Evolutionary conservation across 2,329 filamentous ascomycete species (phyloP), one percentile per base, ranked within the genome.

Genomic region (Penicillium crustosum): DNA sequence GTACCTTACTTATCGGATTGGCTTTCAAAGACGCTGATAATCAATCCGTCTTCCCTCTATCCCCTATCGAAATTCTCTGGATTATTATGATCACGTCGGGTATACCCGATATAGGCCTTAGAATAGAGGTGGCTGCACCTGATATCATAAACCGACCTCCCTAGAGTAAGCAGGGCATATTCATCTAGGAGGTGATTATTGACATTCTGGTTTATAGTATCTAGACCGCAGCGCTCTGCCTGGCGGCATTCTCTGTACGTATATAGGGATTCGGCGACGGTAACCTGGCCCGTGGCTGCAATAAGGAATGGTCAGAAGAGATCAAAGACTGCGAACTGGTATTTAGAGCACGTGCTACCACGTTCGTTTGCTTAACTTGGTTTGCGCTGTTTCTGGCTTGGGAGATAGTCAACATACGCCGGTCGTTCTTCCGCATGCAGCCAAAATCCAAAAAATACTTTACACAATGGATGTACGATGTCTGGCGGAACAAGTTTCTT

Each of bases 11-110:
- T 6, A 25, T 25, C 3, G 23, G 23, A 25, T 25, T 25, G 4
- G 23, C 23, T 4, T 25, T 25, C 23, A 25, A 25, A 25, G 23
- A 25, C 4, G 23, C 23, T 25, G 23, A 25, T 25, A 25, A 25
- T 25, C 23, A 25, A 1, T 25, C 23, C 23, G 23, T 25, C 23
- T 25, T 25, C 23, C 23, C 23, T 5, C 4, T 25, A 41, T 86
- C 89, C 1, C 90, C 91, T 1, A 84, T 95, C 15, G 87, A 94
- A 68, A 93, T 95, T 61, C 82, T 95, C 60, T 95, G 90, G 90
- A 89, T 95, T 73, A 95, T 94, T 75, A 92, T 95, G 88, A 84
- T 93, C 51, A 95, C 91, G 0, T 93, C 89, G 38, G 89, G 87
- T 44, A 86, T 93, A 76, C 91, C 90, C 1, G 91, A 91, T 53